These are phyloP conservation scores for Arachis monticola DNA, from an alignment of 331 rosid species.

Conservation along the genomic window DNA sequence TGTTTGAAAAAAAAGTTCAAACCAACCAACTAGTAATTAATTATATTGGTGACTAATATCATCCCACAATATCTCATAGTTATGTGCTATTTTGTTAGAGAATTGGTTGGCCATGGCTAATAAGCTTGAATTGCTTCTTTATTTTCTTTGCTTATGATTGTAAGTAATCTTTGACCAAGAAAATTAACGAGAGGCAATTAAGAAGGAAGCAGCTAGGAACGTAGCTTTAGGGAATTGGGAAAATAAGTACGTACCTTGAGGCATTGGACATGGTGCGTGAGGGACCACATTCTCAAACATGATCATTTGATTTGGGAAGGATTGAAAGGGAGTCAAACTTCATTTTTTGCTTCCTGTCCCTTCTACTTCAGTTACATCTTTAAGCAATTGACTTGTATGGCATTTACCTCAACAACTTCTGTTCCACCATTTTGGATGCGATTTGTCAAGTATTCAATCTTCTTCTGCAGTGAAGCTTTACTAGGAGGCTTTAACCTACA, in stretches of 20 bases:
- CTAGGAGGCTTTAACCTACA: constrained; percentile 93
- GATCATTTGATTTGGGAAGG: neutral
- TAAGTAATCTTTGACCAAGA: constrained; percentile 40
- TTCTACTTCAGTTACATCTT: constrained; percentile 19
- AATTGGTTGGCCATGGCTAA: neutral
- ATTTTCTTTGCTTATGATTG: neutral
- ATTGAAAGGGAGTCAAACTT: neutral
- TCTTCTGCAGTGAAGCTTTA: constrained; percentile 78
- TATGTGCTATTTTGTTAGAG: constrained; percentile 13
- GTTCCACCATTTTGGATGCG: constrained; percentile 99
- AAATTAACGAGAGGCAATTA: neutral
- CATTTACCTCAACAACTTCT: constrained; percentile 96
- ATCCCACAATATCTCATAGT: constrained; percentile 26
- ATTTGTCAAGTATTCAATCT: constrained; percentile 74
- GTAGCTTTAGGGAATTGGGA: constrained; percentile 3
- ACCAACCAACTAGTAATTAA: neutral
- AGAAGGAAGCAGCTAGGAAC: neutral
- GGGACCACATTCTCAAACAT: constrained; percentile 45
- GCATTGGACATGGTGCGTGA: constrained; percentile 25
- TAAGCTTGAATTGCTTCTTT: neutral
- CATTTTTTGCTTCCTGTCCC: neutral
- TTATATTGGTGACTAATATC: neutral
- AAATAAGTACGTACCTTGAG: constrained; percentile 27
- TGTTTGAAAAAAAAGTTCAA: neutral
- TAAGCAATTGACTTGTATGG: neutral